phyloP scores from a whole-genome alignment of 2,329 filamentous ascomycete genomes.

The Hypoxylon sp. region DNA sequence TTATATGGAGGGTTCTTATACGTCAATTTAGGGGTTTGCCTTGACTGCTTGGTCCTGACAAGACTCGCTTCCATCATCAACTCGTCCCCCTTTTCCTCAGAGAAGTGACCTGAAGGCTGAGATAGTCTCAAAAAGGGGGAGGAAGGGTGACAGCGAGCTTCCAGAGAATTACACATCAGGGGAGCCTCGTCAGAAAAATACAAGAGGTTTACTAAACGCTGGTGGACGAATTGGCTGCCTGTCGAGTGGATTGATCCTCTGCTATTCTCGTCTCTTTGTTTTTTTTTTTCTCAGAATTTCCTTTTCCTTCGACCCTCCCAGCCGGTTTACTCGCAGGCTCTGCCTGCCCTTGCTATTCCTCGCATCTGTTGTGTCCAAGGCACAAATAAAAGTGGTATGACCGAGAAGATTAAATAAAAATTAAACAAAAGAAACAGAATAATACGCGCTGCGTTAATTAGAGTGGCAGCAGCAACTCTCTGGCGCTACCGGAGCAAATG shows the following conservation, averaged over 20 bases:
- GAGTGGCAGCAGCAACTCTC: constrained; percentile 4
- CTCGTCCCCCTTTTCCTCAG: background rate
- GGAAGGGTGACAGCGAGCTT: no score
- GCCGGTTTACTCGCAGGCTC: constrained; percentile 32
- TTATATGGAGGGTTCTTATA: constrained; percentile 28
- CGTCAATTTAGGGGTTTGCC: constrained; percentile 31
- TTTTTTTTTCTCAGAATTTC: background rate
- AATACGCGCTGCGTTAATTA: constrained; percentile 22
- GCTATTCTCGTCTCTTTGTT: background rate
- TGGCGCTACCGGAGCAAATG: constrained; percentile 23
- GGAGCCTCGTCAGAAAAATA: constrained; percentile 4
- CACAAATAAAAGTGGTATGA: constrained; percentile 7
- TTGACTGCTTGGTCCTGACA: background rate
- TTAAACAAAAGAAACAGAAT: constrained; percentile 32
- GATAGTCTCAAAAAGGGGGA: no score
- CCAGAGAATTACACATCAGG: background rate
- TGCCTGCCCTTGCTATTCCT: background rate
- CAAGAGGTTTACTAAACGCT: constrained; percentile 10
- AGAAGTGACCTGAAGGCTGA: no score
- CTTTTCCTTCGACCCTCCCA: constrained; percentile 6
- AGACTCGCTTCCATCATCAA: constrained; percentile 4
- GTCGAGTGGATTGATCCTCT: constrained; percentile 13
- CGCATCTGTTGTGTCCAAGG: constrained; percentile 16
- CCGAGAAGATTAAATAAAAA: constrained; percentile 18
- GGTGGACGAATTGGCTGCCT: constrained; percentile 8